Base-by-base conservation (phyloP, 225 moss, liverwort and hornwort species). In the Sphagnum contortum region DNA sequence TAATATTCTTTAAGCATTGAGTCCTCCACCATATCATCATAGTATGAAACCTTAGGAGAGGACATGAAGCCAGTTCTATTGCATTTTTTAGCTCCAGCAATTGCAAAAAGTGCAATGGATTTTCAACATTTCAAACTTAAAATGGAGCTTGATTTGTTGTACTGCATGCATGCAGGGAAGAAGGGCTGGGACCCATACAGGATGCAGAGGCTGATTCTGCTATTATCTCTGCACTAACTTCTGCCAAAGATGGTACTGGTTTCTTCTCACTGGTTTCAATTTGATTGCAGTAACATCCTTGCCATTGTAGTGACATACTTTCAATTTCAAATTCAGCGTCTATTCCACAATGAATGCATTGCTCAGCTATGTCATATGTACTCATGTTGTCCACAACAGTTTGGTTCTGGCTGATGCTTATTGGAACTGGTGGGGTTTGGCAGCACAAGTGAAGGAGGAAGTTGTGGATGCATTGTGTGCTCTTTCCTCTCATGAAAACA, bases 391-490 rank as follows among this genome's bases (percentile, higher is more conserved):
- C 1, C 29, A 29, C 29, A 29, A 29, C 29, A 29, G 29, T 58
- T 29, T 29, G 6, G 12, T 3, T 5, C 6, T 6, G 3, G 12
- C 58, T 58, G 58, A 44, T 58, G 3, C 58, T 44, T 58, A 6
- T 44, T 6, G 53, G 6, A 10, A 6, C 6, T 53, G 53, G 53
- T 53, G 29, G 29, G 29, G 50, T 66, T 52, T 14, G 71, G 71
- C 71, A 84, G 84, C 61, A 47, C 69, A 69, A 55, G 67, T 67
- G 29, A 73, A 64, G 66, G 84, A 84, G 71, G 80, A 76, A 75
- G 60, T 84, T 48, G 78, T 84, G 46, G 84, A 84, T 76, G 84
- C 84, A 45, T 66, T 84, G 49, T 84, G 84, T 53, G 80, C 84
- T 49, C 81, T 81, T 73, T 69, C 84, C 73, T 75, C 75, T 57